phyloP scores from a whole-genome alignment of 2,329 filamentous ascomycete species.

The Neofusicoccum parvum region DNA sequence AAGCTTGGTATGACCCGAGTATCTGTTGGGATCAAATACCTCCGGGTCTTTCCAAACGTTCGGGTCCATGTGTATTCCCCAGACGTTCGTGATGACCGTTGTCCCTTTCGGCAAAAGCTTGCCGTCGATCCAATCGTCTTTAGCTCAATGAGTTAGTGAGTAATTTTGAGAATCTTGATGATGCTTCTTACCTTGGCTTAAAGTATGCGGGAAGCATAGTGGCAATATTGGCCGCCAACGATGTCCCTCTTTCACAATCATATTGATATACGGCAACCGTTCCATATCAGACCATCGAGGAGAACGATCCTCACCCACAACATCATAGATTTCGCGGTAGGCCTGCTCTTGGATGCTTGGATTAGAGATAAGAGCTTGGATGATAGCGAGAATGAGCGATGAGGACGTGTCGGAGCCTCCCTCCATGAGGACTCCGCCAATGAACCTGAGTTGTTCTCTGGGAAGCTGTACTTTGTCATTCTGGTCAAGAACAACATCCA shows the following conservation, averaged over 20 bases:
- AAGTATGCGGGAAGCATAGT: slow-evolving; percentile 44
- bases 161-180: background rate
- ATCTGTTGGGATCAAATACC: slow-evolving; percentile 22
- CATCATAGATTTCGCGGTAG: background rate
- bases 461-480: slow-evolving; percentile 19
- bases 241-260: slow-evolving; percentile 35
- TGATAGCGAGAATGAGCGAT: slow-evolving; percentile 20
- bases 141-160: no score
- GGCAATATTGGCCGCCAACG: slow-evolving; percentile 38
- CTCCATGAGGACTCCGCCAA: slow-evolving; percentile 39
- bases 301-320: background rate
- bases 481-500: slow-evolving; percentile 32
- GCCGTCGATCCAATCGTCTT: slow-evolving; percentile 45
- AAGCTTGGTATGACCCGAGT: background rate
- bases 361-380: background rate
- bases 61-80: slow-evolving; percentile 41
- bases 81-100: slow-evolving; percentile 41
- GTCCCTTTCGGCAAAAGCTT: slow-evolving; percentile 45
- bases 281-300: background rate
- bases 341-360: background rate
- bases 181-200: slow-evolving; percentile 31
- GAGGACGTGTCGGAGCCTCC: slow-evolving; percentile 42
- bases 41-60: slow-evolving; percentile 26
- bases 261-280: slow-evolving; percentile 17
- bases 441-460: slow-evolving; percentile 38